Base-by-base conservation (phyloP, 306 rosid genomes). In the Nissolia schottii region DNA sequence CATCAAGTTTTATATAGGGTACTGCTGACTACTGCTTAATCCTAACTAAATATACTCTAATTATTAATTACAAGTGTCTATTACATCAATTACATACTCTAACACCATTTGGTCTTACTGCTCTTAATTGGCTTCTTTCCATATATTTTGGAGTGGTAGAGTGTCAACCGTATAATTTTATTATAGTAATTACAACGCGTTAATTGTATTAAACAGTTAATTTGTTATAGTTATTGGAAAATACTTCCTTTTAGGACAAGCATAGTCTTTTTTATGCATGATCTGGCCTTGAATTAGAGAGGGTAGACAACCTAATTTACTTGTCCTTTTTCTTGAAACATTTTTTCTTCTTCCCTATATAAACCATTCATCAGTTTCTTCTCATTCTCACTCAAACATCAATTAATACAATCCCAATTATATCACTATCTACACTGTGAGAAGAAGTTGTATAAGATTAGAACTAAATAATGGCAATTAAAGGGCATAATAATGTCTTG, bases 281-380 rank as follows among this genome's bases (percentile, higher is more conserved):
- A 40, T 6, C 25, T 10, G 23, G 11, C 23, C 8, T 51, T n/a
- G 31, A 55, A 55, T 54, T 70, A 67, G 59, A 45, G 43, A 54
- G 65, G 71, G 84, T 87, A 78, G 93, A 91, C 54, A 77, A 90
- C 82, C 93, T 67, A 79, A 76, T 53, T 19, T 58, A 80, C 87
- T 67, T 48, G 77, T 75, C 64, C n/a, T 43, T 54, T n/a, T 29
- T 43, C 34, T 50, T 5, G 6, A 5, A 50, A 54, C 35, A n/a
- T n/a, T n/a, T n/a, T 1, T 20, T n/a, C 43, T 37, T 11, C 48
- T 29, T 51, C n/a, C n/a, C 63, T 60, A 70, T 85, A 68, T 61
- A 82, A 77, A 31, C 7, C 29, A 19, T 49, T 19, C 72, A 15
- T 29, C 2, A 8, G 28, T 19, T 45, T 4, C 49, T 71, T 54